Evolutionary conservation across 2,329 filamentous ascomycete genomes (phyloP).

Genomic region (Colletotrichum neosansevieriae): DNA sequence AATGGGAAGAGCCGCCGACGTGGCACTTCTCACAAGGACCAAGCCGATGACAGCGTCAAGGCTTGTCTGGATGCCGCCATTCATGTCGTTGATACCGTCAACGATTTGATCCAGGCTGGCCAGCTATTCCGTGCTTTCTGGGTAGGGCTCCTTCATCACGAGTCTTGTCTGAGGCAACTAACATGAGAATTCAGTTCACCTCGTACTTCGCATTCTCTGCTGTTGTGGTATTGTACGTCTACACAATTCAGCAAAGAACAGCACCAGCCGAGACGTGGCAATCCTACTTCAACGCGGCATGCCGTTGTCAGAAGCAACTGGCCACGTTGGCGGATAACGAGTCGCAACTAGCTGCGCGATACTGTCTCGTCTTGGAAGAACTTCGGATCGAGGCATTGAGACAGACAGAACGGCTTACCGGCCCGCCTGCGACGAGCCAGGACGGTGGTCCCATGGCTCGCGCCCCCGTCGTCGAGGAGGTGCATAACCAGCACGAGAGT

Average conservation of each 20-base stretch:
- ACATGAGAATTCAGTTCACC: slow-evolving; percentile 44
- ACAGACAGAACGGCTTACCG: slow-evolving; percentile 28
- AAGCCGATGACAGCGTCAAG: slow-evolving; percentile 42
- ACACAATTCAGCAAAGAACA: slow-evolving; percentile 54
- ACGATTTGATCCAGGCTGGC: slow-evolving; percentile 50
- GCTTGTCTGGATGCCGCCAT: slow-evolving; percentile 55
- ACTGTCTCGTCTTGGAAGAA: slow-evolving; percentile 56
- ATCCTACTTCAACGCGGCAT: slow-evolving; percentile 51
- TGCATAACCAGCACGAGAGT: slow-evolving; percentile 13
- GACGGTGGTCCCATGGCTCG: neutral
- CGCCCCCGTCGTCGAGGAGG: neutral
- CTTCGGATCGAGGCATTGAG: slow-evolving; percentile 33
- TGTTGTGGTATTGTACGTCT: slow-evolving; percentile 58
- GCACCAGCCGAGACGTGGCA: slow-evolving; percentile 46
- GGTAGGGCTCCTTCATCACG: slow-evolving; percentile 47
- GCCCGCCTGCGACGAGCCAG: neutral
- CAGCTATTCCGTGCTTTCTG: slow-evolving; percentile 56
- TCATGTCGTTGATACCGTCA: slow-evolving; percentile 52
- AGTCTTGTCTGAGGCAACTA: neutral
- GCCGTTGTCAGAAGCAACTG: slow-evolving; percentile 55
- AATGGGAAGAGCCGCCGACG: slow-evolving; percentile 30
- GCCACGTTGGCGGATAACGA: slow-evolving; percentile 51
- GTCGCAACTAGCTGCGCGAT: slow-evolving; percentile 54
- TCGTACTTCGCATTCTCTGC: slow-evolving; percentile 60
- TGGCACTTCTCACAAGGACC: slow-evolving; percentile 2